Evolutionary conservation across 1,284 basidiomycete species (phyloP).

Genomic region (Rhodotorula sp.): DNA sequence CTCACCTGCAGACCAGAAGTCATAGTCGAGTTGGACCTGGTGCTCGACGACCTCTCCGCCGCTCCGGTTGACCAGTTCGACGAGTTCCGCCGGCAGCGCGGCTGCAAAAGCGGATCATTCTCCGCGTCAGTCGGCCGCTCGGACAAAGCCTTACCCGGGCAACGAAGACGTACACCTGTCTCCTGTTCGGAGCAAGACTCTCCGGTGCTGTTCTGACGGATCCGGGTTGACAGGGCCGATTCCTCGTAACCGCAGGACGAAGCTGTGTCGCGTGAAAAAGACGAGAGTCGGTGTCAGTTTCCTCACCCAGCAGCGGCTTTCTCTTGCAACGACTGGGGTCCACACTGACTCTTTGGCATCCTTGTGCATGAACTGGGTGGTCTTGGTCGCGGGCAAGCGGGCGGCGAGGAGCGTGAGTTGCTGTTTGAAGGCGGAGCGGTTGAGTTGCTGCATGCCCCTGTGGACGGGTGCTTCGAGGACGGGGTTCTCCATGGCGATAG

Average conservation of each 20-base stretch:
- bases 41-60: constrained; percentile 61
- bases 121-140: too few species aligned
- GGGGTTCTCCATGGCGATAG: constrained; percentile 6
- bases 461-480: constrained; percentile 46
- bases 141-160: too few species aligned
- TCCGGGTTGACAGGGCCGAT: constrained; percentile 56
- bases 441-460: constrained; percentile 54
- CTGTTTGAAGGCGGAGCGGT: constrained; percentile 65
- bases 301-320: background rate
- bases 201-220: constrained; percentile 56
- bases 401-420: constrained; percentile 66
- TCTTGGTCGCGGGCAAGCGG: constrained; percentile 61
- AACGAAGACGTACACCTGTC: too few species aligned
- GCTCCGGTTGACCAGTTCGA: constrained; percentile 59
- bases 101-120: constrained; percentile 55
- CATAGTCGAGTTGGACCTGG: constrained; percentile 68
- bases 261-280: constrained; percentile 57
- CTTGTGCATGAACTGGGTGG: constrained; percentile 58
- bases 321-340: background rate
- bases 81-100: constrained; percentile 54
- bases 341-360: constrained; percentile 51
- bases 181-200: constrained; percentile 63
- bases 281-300: constrained; percentile 44
- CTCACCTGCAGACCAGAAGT: constrained; percentile 78
- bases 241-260: constrained; percentile 42